Conservation (phyloP, 768 basidiomycete species). For the Termitomyces sp. region DNA sequence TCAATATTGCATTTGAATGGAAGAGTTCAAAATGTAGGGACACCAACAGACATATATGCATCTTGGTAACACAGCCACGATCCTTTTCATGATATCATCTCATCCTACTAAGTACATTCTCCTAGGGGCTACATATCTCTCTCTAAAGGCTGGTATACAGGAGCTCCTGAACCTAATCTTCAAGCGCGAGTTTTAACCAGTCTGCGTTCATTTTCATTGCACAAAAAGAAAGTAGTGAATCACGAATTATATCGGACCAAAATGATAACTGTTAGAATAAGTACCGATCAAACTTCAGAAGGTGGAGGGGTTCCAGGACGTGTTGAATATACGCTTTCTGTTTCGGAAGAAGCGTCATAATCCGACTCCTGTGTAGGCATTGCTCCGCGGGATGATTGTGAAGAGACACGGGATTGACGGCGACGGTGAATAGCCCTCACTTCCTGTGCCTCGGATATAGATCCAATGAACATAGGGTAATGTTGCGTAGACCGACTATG, state of each 20-base stretch:
- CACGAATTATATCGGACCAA: too few species aligned
- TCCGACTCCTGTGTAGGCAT: not conserved
- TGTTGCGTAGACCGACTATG: too few species aligned
- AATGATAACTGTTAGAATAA: too few species aligned
- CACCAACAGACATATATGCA: too few species aligned
- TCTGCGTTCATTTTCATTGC: not conserved
- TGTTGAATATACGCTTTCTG: not conserved
- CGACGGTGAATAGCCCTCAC: not conserved
- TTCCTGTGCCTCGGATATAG: not conserved
- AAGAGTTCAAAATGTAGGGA: not conserved
- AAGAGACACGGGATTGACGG: not conserved
- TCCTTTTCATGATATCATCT: not conserved
- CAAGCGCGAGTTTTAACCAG: not conserved
- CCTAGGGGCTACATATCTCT: too few species aligned
- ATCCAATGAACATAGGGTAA: too few species aligned
- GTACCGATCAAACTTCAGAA: too few species aligned
- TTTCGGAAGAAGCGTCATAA: not conserved
- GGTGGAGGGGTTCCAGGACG: not conserved
- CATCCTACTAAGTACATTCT: too few species aligned
- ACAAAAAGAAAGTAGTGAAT: not conserved
- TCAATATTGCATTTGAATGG: not conserved
- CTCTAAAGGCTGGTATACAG: not conserved
- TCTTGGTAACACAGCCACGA: constrained; percentile 1
- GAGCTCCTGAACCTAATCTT: not conserved
- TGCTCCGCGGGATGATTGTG: not conserved